Conservation (phyloP, 331 rosid genomes). For the Malus hybrid region DNA sequence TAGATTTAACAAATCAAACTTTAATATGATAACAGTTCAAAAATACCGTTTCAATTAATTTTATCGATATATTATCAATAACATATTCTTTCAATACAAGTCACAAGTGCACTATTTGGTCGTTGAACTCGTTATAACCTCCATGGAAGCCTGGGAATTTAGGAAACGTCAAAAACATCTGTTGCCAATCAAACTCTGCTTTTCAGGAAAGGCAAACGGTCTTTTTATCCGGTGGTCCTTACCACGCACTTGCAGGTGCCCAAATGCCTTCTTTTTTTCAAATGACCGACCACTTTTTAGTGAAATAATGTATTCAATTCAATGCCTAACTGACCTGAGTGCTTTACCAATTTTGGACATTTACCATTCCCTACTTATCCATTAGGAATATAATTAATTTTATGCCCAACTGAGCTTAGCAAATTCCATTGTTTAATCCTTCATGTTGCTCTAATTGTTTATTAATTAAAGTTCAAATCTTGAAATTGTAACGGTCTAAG, state of each 20-base stretch:
- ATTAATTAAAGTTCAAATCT: background rate
- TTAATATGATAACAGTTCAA: too few relatives aligned
- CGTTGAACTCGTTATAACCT: too few relatives aligned
- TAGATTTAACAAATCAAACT: too few relatives aligned
- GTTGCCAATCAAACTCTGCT: slow-evolving; percentile 8
- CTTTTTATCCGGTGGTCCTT: slow-evolving; percentile 6
- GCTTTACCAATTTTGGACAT: background rate
- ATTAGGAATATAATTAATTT: too few relatives aligned
- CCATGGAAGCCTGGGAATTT: background rate
- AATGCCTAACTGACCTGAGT: background rate
- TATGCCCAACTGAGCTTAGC: too few relatives aligned
- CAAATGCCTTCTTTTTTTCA: background rate
- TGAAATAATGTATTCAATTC: background rate
- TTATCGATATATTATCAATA: too few relatives aligned
- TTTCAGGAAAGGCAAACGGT: slow-evolving; percentile 19
- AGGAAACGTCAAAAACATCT: slow-evolving; percentile 7
- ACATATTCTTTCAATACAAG: too few relatives aligned
- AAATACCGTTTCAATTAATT: too few relatives aligned
- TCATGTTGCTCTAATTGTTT: background rate
- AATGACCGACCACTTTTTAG: background rate
- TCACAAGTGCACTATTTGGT: too few relatives aligned
- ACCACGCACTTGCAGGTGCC: background rate
- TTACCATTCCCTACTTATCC: background rate
- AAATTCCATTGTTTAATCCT: background rate
- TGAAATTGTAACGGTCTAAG: slow-evolving; percentile 8